Conservation (phyloP, 768 basidiomycete species). For the Cyclocybe aegerita region DNA sequence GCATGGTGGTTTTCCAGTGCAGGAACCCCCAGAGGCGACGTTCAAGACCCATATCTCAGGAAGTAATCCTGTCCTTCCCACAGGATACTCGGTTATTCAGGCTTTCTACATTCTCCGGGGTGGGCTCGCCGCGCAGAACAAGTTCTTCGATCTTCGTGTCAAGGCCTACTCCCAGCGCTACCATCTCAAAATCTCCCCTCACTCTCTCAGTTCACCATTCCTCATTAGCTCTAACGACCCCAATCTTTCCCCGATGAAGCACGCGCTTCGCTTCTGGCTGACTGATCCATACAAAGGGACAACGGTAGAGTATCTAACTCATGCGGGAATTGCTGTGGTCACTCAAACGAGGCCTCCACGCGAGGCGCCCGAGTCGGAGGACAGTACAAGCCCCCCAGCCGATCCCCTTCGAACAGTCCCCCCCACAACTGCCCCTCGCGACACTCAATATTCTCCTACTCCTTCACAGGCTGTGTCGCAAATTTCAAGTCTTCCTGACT, state of each 20-base stretch:
- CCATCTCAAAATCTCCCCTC: conserved; percentile 4
- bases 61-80: conserved; percentile 2
- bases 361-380: conserved; percentile 5
- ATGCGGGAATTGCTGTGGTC: not conserved
- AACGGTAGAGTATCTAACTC: conserved; percentile 16
- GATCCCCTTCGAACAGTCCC: not conserved
- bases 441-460: too few species aligned
- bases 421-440: too few species aligned
- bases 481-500: too few species aligned
- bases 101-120: conserved; percentile 20
- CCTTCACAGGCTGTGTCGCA: too few species aligned
- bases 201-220: not conserved
- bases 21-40: conserved; percentile 3
- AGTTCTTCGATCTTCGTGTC: conserved; percentile 9
- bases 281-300: conserved; percentile 1
- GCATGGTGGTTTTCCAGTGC: conserved; percentile 11
- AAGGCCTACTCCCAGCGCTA: not conserved
- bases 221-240: conserved; percentile 2
- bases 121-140: conserved; percentile 14
- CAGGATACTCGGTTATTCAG: conserved; percentile 10
- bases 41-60: conserved; percentile 11
- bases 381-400: not conserved
- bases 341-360: too few species aligned
- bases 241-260: conserved; percentile 1
- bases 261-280: conserved; percentile 11